phyloP scores from a whole-genome alignment of 73 alveolate species.

The Paramecium bursaria region DNA sequence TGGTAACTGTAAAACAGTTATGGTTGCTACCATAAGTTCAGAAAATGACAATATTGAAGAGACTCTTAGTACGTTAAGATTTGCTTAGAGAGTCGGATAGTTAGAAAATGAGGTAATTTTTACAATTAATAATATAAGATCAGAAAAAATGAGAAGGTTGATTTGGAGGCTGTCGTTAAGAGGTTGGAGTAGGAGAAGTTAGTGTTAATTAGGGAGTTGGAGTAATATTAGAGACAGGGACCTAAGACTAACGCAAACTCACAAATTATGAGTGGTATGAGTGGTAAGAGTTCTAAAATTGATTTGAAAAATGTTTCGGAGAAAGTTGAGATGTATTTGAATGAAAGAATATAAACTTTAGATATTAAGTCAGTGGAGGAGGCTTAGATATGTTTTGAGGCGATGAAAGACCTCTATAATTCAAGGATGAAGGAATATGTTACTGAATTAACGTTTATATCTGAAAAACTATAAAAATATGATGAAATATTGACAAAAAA shows the following conservation, averaged over 20 bases:
- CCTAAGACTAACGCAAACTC: background rate
- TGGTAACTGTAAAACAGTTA: slow-evolving; percentile 96
- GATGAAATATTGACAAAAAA: slow-evolving; percentile 60
- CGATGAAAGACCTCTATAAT: slow-evolving; percentile 66
- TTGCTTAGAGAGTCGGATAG: slow-evolving; percentile 92
- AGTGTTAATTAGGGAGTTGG: slow-evolving; percentile 51
- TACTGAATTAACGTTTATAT: slow-evolving; percentile 61
- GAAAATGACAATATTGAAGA: slow-evolving; percentile 90
- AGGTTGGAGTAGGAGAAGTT: slow-evolving; percentile 76
- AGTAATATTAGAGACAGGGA: slow-evolving; percentile 55
- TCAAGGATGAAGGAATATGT: slow-evolving; percentile 66
- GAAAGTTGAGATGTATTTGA: slow-evolving; percentile 59
- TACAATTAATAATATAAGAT: slow-evolving; percentile 45
- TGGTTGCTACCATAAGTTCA: slow-evolving; percentile 91
- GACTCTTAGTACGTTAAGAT: slow-evolving; percentile 90
- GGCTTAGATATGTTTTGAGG: slow-evolving; percentile 64
- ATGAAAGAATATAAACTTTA: slow-evolving; percentile 6
- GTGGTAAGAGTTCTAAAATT: background rate
- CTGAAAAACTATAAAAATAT: slow-evolving; percentile 63
- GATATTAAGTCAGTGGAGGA: slow-evolving; percentile 57
- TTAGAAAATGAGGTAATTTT: slow-evolving; percentile 88
- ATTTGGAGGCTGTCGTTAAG: slow-evolving; percentile 75
- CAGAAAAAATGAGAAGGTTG: slow-evolving; percentile 73
- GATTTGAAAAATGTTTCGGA: slow-evolving; percentile 16
- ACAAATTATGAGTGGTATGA: background rate